These are phyloP conservation scores for Lenzites betulinus DNA, from an alignment of 768 basidiomycete species.

Conservation along the genomic window DNA sequence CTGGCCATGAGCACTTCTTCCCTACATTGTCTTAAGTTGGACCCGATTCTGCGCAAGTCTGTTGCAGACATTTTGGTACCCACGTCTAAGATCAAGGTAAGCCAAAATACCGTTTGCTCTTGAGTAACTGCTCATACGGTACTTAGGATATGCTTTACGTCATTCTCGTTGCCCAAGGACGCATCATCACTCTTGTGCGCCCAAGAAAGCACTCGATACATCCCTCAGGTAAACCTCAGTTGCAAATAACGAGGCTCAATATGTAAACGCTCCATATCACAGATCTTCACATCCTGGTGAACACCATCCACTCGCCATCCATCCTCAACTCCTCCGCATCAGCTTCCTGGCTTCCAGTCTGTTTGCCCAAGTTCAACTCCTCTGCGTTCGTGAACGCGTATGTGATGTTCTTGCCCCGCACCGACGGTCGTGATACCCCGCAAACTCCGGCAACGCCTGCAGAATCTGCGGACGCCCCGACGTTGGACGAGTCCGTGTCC, in stretches of 20 bases:
- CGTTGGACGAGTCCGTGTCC: neutral
- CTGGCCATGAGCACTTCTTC: conserved; percentile 82
- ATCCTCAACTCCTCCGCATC: conserved; percentile 75
- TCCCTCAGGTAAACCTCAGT: conserved; percentile 64
- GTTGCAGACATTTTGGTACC: conserved; percentile 85
- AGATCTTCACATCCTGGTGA: conserved; percentile 93
- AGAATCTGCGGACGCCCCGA: neutral
- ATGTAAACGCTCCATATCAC: conserved; percentile 1
- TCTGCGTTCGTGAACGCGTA: conserved; percentile 91
- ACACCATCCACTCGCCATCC: conserved; percentile 84
- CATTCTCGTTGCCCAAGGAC: conserved; percentile 75
- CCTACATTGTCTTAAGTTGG: conserved; percentile 77
- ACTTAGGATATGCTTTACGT: conserved; percentile 87
- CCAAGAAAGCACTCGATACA: conserved; percentile 96
- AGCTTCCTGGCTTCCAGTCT: conserved; percentile 93
- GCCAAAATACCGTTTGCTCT: conserved; percentile 5
- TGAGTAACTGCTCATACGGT: neutral
- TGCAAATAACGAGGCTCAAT: neutral
- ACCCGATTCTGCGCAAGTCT: conserved; percentile 65
- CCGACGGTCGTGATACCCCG: conserved; percentile 11
- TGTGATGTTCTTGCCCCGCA: conserved; percentile 61
- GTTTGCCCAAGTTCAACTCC: conserved; percentile 92
- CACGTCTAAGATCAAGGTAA: conserved; percentile 75
- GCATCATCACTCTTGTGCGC: conserved; percentile 83
- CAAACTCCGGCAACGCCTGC: neutral